Conservation (phyloP, 495 filamentous ascomycete species). For the Penicillium riverlandense region DNA sequence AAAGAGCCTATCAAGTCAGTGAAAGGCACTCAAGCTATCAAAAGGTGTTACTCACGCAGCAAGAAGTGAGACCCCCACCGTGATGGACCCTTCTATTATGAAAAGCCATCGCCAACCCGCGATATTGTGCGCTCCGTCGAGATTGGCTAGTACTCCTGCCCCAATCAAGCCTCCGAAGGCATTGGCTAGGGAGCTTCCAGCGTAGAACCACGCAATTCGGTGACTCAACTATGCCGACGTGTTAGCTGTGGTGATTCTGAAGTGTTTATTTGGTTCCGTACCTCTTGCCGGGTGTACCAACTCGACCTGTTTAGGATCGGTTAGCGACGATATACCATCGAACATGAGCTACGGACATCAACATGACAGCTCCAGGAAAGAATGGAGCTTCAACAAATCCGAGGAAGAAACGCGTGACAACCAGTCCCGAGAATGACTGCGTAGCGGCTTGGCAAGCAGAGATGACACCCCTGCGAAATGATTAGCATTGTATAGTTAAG, state of each 20-base stretch:
- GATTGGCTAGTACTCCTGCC: conserved; percentile 37
- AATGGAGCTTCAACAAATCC: conserved; percentile 53
- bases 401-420: conserved; percentile 61
- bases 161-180: conserved; percentile 59
- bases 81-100: conserved; percentile 62
- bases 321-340: too few species aligned
- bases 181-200: conserved; percentile 54
- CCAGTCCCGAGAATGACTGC: conserved; percentile 49
- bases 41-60: conserved; percentile 10
- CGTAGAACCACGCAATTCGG: conserved; percentile 54
- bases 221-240: conserved; percentile 13
- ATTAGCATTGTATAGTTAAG: conserved; percentile 41
- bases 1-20: conserved; percentile 40
- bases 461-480: conserved; percentile 50
- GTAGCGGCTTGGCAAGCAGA: conserved; percentile 54
- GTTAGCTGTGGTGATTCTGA: background rate
- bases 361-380: conserved; percentile 37
- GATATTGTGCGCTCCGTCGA: conserved; percentile 45
- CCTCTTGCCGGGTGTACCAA: conserved; percentile 47
- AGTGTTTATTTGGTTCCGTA: conserved; percentile 14
- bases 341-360: conserved; percentile 16
- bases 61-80: conserved; percentile 17
- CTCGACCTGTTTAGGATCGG: conserved; percentile 18
- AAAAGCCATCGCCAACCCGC: conserved; percentile 64
- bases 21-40: background rate